Conservation (phyloP, 1,139 yeast genomes). For the Hyphopichia burtonii region DNA sequence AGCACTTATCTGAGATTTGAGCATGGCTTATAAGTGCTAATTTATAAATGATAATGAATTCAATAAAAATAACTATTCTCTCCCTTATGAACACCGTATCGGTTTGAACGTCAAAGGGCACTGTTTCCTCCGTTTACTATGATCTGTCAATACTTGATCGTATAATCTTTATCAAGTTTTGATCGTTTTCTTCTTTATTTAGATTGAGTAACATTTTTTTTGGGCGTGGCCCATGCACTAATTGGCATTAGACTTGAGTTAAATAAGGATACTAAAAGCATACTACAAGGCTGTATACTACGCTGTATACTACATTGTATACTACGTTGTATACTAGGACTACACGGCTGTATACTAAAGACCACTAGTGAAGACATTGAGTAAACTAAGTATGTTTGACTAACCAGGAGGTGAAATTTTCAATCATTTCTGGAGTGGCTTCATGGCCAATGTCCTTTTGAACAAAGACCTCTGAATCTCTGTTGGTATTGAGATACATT, state of each 20-base stretch:
- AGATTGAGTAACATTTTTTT: not conserved
- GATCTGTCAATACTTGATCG: not conserved
- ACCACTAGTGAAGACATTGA: too few species aligned
- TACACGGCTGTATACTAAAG: too few species aligned
- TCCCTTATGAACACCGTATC: too few species aligned
- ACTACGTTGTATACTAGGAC: too few species aligned
- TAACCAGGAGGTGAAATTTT: conserved; percentile 30
- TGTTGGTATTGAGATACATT: conserved; percentile 27
- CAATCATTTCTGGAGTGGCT: conserved; percentile 36
- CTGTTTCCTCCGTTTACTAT: too few species aligned
- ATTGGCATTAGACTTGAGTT: not conserved
- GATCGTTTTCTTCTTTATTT: not conserved
- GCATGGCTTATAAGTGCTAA: not conserved
- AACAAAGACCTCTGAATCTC: conserved; percentile 20
- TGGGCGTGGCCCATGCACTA: not conserved
- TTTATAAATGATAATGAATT: too few species aligned
- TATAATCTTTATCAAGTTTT: too few species aligned
- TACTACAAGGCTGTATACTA: too few species aligned
- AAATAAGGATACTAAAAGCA: too few species aligned
- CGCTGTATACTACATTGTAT: too few species aligned
- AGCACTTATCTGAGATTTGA: conserved; percentile 3
- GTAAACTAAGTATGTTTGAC: not conserved
- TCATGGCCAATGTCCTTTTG: conserved; percentile 39
- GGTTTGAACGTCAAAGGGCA: too few species aligned
- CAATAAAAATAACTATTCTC: too few species aligned